Base-by-base conservation (phyloP, 192 early-diverging fungal species). In the Mortierella hygrophila region DNA sequence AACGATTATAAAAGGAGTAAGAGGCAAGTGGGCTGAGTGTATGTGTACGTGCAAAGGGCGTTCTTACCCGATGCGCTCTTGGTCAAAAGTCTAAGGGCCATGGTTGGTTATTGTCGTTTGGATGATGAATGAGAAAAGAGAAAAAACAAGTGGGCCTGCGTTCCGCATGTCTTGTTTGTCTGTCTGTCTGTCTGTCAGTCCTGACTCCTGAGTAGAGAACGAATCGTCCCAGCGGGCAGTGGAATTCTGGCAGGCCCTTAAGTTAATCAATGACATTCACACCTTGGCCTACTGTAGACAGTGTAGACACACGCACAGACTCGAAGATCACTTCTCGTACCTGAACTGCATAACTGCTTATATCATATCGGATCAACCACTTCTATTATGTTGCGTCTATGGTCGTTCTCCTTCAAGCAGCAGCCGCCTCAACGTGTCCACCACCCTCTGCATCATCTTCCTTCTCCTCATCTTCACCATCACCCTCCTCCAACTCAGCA, bases 81-180 rank as follows among this genome's bases (percentile, higher is more conserved):
- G 84, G 84, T 81, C 84, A 86, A 86, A 86, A 86, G 84, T 72
- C 84, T 70, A 60, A 86, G 84, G 84, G 84, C 84, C 84, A 86
- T 86, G 75, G 79, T 74, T 47, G 38, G 47, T 65, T 18, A 57
- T 75, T 35, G 75, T 74, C 60, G 74, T 42, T 40, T 41, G 69
- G 42, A 49, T 69, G 68, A 75, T 65, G 75, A 79, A 74, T 75
- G 77, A 68, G 72, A 68, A 40, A 46, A 76, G 77, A 73, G 52
- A 60, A 32, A 32, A 75, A 32, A 73, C 35, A 70, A 70, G 79
- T 65, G 26, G 71, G 23, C 49, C 41, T 13, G 32, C n/a, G 35
- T 71, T 65, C 69, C 40, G 76, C 57, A 40, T 57, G 16, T 68
- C 41, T 60, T 46, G 60, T 55, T 60, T 10, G 32, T 46, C 44